Conservation (phyloP, 2,329 filamentous ascomycete genomes). For the Fusarium robinianum region DNA sequence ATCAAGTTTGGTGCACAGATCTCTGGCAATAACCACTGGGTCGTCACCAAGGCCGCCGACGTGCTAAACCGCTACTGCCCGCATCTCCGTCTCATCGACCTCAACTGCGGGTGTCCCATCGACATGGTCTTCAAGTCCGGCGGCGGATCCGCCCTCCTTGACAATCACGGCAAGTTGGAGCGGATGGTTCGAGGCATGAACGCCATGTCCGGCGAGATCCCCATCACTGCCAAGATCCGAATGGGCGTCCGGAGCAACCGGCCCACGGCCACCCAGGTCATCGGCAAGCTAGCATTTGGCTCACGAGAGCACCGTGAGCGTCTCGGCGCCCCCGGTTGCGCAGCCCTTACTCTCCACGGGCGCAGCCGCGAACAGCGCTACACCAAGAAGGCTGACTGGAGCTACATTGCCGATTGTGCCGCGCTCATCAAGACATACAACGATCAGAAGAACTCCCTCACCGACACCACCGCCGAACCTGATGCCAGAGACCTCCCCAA, state of each 20-base stretch:
- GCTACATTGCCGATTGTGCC: slow-evolving; percentile 89
- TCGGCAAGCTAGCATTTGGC: slow-evolving; percentile 82
- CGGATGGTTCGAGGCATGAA: slow-evolving; percentile 98
- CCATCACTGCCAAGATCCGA: slow-evolving; percentile 92
- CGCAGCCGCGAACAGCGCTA: slow-evolving; percentile 94
- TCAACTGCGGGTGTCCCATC: slow-evolving; percentile 97
- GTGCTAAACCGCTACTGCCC: slow-evolving; percentile 76
- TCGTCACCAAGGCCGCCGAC: slow-evolving; percentile 87
- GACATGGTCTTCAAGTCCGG: slow-evolving; percentile 89
- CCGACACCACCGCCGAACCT: slow-evolving; percentile 78
- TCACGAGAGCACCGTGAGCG: slow-evolving; percentile 71
- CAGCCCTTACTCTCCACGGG: slow-evolving; percentile 94
- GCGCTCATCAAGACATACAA: slow-evolving; percentile 82
- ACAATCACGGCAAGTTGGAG: slow-evolving; percentile 83
- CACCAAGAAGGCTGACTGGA: slow-evolving; percentile 90
- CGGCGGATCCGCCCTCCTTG: slow-evolving; percentile 89
- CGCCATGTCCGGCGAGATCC: slow-evolving; percentile 83
- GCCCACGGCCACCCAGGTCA: slow-evolving; percentile 79
- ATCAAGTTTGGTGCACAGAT: slow-evolving; percentile 92
- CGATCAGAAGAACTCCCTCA: slow-evolving; percentile 63
- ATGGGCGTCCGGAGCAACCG: slow-evolving; percentile 83
- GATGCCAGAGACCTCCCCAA: slow-evolving; percentile 76
- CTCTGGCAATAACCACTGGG: slow-evolving; percentile 88
- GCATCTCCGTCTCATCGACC: slow-evolving; percentile 84
- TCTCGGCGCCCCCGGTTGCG: slow-evolving; percentile 79